phyloP scores from a whole-genome alignment of 1,284 basidiomycete genomes.

The Tranzscheliella williamsii region DNA sequence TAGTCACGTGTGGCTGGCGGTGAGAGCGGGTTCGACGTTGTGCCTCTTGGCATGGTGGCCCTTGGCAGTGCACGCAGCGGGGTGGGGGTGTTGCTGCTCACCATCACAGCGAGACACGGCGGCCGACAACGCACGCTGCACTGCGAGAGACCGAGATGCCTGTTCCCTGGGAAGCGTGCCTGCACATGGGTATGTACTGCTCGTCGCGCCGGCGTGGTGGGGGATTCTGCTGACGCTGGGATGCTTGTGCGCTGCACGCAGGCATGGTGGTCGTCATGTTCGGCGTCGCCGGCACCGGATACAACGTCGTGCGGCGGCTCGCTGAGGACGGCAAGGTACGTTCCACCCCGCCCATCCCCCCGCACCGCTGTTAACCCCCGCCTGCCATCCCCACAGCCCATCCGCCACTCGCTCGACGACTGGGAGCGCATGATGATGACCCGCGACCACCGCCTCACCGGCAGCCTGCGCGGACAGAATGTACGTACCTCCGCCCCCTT shows the following conservation, averaged over 20 bases:
- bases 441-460: slow-evolving; percentile 57
- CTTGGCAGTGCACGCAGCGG: too few species aligned
- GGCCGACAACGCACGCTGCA: too few species aligned
- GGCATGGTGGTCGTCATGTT: slow-evolving; percentile 59
- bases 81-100: too few species aligned
- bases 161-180: slow-evolving; percentile 58
- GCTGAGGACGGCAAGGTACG: slow-evolving; percentile 60
- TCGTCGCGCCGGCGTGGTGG: background rate
- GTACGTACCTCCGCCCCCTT: slow-evolving; percentile 35
- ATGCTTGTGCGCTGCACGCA: slow-evolving; percentile 1
- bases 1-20: too few species aligned
- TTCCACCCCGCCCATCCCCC: background rate
- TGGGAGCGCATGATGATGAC: slow-evolving; percentile 61
- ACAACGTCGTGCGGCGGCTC: slow-evolving; percentile 48
- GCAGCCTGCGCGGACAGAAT: slow-evolving; percentile 54
- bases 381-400: slow-evolving; percentile 44
- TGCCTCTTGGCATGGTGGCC: too few species aligned
- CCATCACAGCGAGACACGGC: too few species aligned
- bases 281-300: slow-evolving; percentile 59
- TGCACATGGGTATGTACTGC: slow-evolving; percentile 52
- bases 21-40: too few species aligned
- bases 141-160: too few species aligned
- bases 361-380: background rate
- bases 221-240: too few species aligned
- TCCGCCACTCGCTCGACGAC: slow-evolving; percentile 57